Evolutionary conservation across 805 yeast species (phyloP).

Genomic region (Kodamaea restingae): DNA sequence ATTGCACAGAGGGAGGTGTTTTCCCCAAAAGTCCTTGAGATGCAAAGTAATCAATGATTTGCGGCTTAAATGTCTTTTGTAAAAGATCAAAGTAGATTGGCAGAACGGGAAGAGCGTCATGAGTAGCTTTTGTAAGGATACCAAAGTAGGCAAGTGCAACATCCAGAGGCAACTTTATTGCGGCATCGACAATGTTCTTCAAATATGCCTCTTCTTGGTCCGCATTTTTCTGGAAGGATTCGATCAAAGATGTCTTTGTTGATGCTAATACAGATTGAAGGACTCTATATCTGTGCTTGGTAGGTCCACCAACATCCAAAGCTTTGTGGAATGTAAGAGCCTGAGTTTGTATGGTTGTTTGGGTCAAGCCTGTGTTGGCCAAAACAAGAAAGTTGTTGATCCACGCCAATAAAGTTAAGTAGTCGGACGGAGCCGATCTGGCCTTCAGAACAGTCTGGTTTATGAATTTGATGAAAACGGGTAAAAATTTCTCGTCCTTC

Average conservation of each 20-base stretch:
- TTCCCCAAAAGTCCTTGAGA: conserved; percentile 47
- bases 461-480: conserved; percentile 39
- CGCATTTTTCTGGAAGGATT: conserved; percentile 4
- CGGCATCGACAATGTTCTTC: conserved; percentile 2
- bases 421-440: conserved; percentile 53
- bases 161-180: conserved; percentile 8
- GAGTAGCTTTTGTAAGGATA: conserved; percentile 20
- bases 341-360: conserved; percentile 25
- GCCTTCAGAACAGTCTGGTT: conserved; percentile 21
- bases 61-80: conserved; percentile 7
- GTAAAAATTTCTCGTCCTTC: conserved; percentile 28
- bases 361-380: conserved; percentile 15
- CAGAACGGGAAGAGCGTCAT: conserved; percentile 20
- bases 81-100: conserved; percentile 21
- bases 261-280: conserved; percentile 27
- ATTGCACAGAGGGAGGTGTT: conserved; percentile 30
- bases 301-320: conserved; percentile 1
- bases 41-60: conserved; percentile 21
- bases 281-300: conserved; percentile 19
- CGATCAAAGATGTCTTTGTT: conserved; percentile 22
- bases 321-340: conserved; percentile 16
- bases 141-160: conserved; percentile 21
- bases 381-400: conserved; percentile 30
- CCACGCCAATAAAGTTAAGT: conserved; percentile 60
- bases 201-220: conserved; percentile 4